phyloP scores from a whole-genome alignment of 306 rosid genomes.

The Cucumis melo region DNA sequence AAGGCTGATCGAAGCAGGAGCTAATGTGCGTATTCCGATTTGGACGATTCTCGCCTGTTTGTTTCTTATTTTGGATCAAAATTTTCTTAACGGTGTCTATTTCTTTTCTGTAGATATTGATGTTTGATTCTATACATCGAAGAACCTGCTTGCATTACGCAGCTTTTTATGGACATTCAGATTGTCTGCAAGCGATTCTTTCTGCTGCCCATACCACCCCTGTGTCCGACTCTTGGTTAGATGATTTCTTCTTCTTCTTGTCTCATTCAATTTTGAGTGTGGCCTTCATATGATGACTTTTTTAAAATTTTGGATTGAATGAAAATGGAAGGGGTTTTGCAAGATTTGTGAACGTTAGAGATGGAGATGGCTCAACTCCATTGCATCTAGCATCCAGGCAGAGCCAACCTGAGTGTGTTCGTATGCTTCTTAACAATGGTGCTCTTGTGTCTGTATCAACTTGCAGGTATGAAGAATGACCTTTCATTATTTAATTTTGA shows the following conservation, averaged over 20 bases:
- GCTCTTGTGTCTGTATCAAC: constrained; percentile 76
- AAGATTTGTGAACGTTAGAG: constrained; percentile 83
- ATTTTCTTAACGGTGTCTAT: not conserved
- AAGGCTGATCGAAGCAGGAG: constrained; percentile 68
- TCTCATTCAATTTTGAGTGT: not conserved
- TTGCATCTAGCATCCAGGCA: constrained; percentile 79
- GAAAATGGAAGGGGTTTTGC: constrained; percentile 65
- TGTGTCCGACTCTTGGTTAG: constrained; percentile 70
- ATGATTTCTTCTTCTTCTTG: not conserved
- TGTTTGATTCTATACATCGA: constrained; percentile 65
- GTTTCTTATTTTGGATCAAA: not conserved
- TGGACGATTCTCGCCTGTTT: not conserved
- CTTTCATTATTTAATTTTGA: not conserved
- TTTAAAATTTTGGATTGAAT: not conserved
- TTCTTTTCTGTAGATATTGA: constrained; percentile 36
- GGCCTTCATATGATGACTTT: not conserved
- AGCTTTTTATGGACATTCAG: constrained; percentile 59
- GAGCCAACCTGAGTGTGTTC: constrained; percentile 46
- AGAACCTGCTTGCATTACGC: constrained; percentile 88
- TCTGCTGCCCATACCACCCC: constrained; percentile 59
- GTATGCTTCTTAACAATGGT: constrained; percentile 57
- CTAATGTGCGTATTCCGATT: constrained; percentile 42
- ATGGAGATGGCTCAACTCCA: constrained; percentile 74
- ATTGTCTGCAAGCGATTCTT: constrained; percentile 62
- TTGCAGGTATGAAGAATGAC: constrained; percentile 51